phyloP scores from a whole-genome alignment of 2,329 filamentous ascomycete species.

The Fusarium cicatricum region DNA sequence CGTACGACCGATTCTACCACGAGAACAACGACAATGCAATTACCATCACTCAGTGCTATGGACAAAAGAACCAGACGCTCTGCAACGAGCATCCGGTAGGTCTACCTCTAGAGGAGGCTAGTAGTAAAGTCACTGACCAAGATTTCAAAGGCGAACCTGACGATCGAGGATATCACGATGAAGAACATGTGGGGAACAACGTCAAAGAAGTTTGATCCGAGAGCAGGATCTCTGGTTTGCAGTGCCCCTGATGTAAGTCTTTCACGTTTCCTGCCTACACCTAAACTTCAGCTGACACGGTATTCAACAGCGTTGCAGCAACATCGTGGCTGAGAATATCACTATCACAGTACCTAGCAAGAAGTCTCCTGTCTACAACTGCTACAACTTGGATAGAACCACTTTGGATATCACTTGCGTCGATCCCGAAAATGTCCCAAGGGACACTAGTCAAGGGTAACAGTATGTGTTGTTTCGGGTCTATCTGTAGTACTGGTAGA shows the following conservation, averaged over 20 bases:
- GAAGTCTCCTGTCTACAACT: conserved; percentile 35
- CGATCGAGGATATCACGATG: conserved; percentile 40
- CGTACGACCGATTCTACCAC: conserved; percentile 68
- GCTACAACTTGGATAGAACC: conserved; percentile 28
- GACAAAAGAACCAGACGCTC: conserved; percentile 39
- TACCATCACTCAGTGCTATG: conserved; percentile 43
- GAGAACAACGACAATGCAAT: conserved; percentile 63
- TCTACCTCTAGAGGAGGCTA: rapidly evolving
- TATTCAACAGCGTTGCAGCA: conserved; percentile 31
- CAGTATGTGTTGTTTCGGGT: too few species aligned
- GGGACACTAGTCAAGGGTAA: conserved; percentile 31
- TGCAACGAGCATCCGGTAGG: conserved; percentile 38
- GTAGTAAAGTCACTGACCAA: neutral
- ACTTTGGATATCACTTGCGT: conserved; percentile 32
- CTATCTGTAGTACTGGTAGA: too few species aligned
- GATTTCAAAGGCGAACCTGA: conserved; percentile 32
- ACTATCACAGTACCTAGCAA: conserved; percentile 35
- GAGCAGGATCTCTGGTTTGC: conserved; percentile 43
- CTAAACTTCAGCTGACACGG: neutral
- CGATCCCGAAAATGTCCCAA: neutral
- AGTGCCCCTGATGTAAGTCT: conserved; percentile 41
- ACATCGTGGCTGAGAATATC: conserved; percentile 36
- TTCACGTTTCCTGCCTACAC: rapidly evolving
- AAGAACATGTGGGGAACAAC: conserved; percentile 44
- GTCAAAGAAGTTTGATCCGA: conserved; percentile 42